Percentiles rank a stretch among this genome's conserved stretches.
Conservation (phyloP, 257 asterid species). For the Solanum boliviense region DNA sequence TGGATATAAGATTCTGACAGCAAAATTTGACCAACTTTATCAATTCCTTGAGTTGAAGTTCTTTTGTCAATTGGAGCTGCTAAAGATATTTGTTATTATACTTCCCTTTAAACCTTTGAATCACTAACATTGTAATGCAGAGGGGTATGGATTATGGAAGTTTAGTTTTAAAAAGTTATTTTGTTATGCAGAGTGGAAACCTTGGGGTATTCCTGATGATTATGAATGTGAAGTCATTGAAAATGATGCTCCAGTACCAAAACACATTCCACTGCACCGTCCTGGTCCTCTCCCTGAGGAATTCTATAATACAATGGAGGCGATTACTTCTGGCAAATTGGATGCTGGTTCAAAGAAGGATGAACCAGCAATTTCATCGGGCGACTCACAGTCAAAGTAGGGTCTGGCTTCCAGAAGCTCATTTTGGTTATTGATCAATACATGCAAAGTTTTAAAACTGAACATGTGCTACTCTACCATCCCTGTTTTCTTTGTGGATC, state of each 20-base stretch:
- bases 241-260: constrained; percentile 94
- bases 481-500: neutral
- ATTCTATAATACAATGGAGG: constrained; percentile 65
- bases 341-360: constrained; percentile 33
- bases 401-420: neutral
- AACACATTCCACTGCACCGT: constrained; percentile 86
- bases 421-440: neutral
- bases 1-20: neutral
- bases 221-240: constrained; percentile 90
- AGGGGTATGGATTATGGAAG: neutral
- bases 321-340: constrained; percentile 43
- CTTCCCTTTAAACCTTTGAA: neutral
- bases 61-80: neutral
- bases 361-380: constrained; percentile 42
- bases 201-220: constrained; percentile 91
- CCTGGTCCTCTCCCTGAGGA: constrained; percentile 98
- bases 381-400: constrained; percentile 23
- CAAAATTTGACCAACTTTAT: neutral
- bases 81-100: neutral
- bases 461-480: neutral
- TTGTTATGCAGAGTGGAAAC: constrained; percentile 60
- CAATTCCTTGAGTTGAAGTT: neutral
- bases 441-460: neutral
- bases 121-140: neutral
- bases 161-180: neutral